Evolutionary conservation across 2,329 filamentous ascomycete species (phyloP), one percentile per base, ranked within the genome.

Genomic region (Decorospora gaudefroyi): DNA sequence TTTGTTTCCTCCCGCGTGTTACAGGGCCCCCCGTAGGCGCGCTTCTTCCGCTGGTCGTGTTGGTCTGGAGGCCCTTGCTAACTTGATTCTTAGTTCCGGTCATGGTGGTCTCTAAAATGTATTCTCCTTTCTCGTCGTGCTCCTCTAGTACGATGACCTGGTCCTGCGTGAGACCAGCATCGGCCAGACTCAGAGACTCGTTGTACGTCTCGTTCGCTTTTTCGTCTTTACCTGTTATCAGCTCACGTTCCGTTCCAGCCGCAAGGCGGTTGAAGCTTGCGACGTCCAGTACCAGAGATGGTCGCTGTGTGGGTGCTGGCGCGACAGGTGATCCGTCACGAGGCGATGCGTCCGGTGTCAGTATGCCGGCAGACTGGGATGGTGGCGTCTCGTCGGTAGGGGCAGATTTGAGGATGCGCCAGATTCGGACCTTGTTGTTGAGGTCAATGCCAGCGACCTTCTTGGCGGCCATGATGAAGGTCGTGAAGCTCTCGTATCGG

Each of bases 121-220:
- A 84, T 49, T 83, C 80, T 12, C 78, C 78, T 6, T 61, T 64
- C 2, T 64, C 62, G 18, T 68, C 62, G n/a, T 85, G 78, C 67
- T 96, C 90, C 65, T 97, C 92, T 4, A 97, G 74, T n/a, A 96
- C 83, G 35, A 96, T 78, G 3, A 85, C 82, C 61, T 88, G 83
- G 50, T 89, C 85, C 21, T 83, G 81, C n/a, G 78, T 81, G 15
- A 96, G 76, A 1, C 85, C 84, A 35, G 84, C 79, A 40, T 83
- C 74, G 28, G 81, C 79, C 33, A 96, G 71, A 1, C 81, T 83
- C 47, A 82, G 77, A 15, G 74, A 79, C 10, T 90, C 90, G 55
- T 95, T 96, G 70, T 88, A 92, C 23, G 90, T 90, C 2, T 75
- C 57, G 58, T 95, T 85, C 43, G 74, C 74, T 0, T 88, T 93